Percentiles rank a stretch among this genome's conserved stretches.
These are phyloP conservation scores for Dentipellis fragilis DNA, from an alignment of 768 basidiomycete species.

Conservation along the genomic window DNA sequence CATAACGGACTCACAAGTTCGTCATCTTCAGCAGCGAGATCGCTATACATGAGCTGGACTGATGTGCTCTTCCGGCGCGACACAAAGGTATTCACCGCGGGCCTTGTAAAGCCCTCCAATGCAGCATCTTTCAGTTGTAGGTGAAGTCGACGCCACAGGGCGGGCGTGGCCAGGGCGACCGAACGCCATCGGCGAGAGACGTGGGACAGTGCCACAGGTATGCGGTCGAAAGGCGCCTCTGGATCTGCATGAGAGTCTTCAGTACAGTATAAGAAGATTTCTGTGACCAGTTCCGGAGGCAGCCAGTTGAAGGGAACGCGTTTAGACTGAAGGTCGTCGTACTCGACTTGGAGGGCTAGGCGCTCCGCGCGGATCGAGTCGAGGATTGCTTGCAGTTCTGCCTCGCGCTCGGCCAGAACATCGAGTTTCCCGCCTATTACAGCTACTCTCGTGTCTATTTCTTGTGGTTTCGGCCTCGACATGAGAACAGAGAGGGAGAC, in stretches of 20 bases:
- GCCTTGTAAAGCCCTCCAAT: not conserved
- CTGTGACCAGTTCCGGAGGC: constrained; percentile 11
- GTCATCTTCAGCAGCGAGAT: too few relatives aligned
- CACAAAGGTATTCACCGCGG: constrained; percentile 1
- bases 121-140: constrained; percentile 1
- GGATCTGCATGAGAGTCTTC: not conserved
- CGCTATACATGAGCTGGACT: constrained; percentile 3
- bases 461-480: not conserved
- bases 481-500: too few relatives aligned
- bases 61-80: not conserved
- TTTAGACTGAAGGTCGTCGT: constrained; percentile 1
- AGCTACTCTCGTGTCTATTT: not conserved
- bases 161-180: constrained; percentile 8
- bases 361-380: constrained; percentile 1
- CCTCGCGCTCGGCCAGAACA: constrained; percentile 1
- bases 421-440: constrained; percentile 4
- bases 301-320: constrained; percentile 7
- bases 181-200: constrained; percentile 9
- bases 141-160: constrained; percentile 9
- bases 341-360: not conserved
- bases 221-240: not conserved
- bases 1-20: too few relatives aligned
- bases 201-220: constrained; percentile 9
- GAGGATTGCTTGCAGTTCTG: constrained; percentile 7
- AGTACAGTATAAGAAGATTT: constrained; percentile 6